Conservation (phyloP, 306 rosid species). For the Castanea sativa region DNA sequence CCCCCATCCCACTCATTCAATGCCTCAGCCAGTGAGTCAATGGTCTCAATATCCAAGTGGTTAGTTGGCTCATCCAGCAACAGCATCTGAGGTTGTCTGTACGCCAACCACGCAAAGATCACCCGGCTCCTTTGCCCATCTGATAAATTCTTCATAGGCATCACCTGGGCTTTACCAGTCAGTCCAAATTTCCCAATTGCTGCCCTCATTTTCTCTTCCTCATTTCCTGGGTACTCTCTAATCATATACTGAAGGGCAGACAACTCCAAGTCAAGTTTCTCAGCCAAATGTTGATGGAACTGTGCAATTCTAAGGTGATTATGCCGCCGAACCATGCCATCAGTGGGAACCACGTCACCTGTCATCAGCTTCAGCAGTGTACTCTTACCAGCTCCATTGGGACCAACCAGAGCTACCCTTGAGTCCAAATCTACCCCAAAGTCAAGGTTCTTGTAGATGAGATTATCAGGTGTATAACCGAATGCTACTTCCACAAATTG, state of each 20-base stretch:
- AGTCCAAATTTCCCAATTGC: conserved; percentile 91
- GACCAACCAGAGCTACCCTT: conserved; percentile 92
- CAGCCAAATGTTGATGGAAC: conserved; percentile 92
- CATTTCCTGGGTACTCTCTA: conserved; percentile 87
- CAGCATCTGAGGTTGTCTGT: conserved; percentile 86
- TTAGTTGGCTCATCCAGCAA: conserved; percentile 94
- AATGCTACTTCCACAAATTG: conserved; percentile 92
- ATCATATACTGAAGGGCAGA: conserved; percentile 84
- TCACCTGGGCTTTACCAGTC: conserved; percentile 93
- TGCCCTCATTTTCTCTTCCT: conserved; percentile 96
- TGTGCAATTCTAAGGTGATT: conserved; percentile 98
- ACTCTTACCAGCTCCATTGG: conserved; percentile 99
- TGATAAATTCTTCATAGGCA: conserved; percentile 94
- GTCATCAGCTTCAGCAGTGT: conserved; percentile 97
- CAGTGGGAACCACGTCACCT: conserved; percentile 74
- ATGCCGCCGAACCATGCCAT: conserved; percentile 98
- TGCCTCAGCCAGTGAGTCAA: conserved; percentile 92
- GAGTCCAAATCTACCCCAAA: conserved; percentile 97
- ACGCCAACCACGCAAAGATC: conserved; percentile 94
- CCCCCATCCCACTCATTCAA: conserved; percentile 99
- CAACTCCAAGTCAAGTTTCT: conserved; percentile 85
- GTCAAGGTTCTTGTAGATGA: conserved; percentile 81
- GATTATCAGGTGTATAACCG: conserved; percentile 91
- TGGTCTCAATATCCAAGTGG: conserved; percentile 96
- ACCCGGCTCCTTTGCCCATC: conserved; percentile 99